These are phyloP conservation scores for Yamadazyma ubonensis DNA, from an alignment of 805 yeast species.

Conservation along the genomic window DNA sequence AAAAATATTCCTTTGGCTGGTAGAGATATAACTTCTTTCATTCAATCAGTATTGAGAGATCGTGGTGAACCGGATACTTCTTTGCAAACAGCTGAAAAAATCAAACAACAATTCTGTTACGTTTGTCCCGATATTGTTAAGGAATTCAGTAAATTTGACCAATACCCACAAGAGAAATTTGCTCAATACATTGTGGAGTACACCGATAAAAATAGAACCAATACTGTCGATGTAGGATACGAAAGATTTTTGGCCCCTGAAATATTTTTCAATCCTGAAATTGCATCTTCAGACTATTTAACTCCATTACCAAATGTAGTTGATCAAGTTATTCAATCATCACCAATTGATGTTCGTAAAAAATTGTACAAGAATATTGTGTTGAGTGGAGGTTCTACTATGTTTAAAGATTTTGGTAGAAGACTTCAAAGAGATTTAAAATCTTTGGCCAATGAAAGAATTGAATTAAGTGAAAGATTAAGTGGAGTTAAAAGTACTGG, in stretches of 20 bases:
- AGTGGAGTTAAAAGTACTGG: conserved; percentile 84
- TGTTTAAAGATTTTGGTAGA: conserved; percentile 98
- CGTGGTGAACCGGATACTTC: conserved; percentile 95
- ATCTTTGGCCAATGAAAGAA: conserved; percentile 83
- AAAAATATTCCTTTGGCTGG: conserved; percentile 99
- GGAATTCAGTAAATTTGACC: conserved; percentile 92
- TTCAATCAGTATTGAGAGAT: conserved; percentile 90
- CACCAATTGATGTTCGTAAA: conserved; percentile 97
- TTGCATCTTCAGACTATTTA: conserved; percentile 89
- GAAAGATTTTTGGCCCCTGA: conserved; percentile 99
- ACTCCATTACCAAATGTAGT: conserved; percentile 97
- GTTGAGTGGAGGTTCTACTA: conserved; percentile 95
- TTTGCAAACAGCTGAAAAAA: conserved; percentile 91
- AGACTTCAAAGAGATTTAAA: conserved; percentile 94
- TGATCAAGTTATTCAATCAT: conserved; percentile 89
- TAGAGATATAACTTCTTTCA: conserved; percentile 91
- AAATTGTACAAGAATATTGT: conserved; percentile 95
- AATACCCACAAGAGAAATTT: conserved; percentile 83
- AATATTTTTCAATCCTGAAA: conserved; percentile 96
- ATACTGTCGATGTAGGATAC: conserved; percentile 87
- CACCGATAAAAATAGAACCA: conserved; percentile 56
- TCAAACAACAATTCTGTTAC: conserved; percentile 95
- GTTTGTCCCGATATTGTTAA: conserved; percentile 97
- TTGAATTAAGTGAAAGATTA: conserved; percentile 72
- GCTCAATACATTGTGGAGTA: conserved; percentile 90